Evolutionary conservation across 768 basidiomycete species (phyloP).

Genomic region (Pisolithus microcarpus): DNA sequence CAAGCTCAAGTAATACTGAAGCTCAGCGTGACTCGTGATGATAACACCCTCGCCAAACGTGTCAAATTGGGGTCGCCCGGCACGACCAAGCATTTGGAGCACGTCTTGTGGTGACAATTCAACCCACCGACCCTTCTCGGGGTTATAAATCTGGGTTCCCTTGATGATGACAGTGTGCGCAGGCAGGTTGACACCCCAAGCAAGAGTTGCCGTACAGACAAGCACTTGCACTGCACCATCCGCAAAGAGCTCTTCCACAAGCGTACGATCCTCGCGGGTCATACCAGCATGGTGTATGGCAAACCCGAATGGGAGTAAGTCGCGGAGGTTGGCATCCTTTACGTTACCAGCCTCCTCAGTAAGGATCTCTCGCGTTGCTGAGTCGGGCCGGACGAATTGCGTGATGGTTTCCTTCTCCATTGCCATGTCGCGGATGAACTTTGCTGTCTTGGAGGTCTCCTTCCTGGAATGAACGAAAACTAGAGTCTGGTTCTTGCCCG

Average conservation of each 20-base stretch:
- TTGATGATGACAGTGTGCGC: constrained; percentile 99
- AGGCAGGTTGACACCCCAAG: constrained; percentile 98
- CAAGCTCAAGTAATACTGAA: constrained; percentile 93
- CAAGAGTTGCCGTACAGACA: constrained; percentile 95
- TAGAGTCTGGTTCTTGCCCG: constrained; percentile 82
- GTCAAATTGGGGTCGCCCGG: constrained; percentile 95
- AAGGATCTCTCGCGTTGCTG: constrained; percentile 85
- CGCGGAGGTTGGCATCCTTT: constrained; percentile 75
- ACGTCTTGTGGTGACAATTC: constrained; percentile 95
- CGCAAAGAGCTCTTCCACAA: constrained; percentile 91
- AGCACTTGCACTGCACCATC: constrained; percentile 91
- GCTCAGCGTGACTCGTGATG: constrained; percentile 94
- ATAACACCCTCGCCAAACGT: constrained; percentile 97
- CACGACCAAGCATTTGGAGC: constrained; percentile 96
- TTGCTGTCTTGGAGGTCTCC: constrained; percentile 96
- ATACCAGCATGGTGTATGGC: constrained; percentile 98
- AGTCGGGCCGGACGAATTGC: constrained; percentile 91
- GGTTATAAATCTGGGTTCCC: constrained; percentile 99
- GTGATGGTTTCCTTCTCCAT: constrained; percentile 96
- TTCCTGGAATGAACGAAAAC: constrained; percentile 99
- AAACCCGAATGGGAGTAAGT: constrained; percentile 92
- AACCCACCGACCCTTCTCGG: constrained; percentile 96
- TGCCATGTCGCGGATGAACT: constrained; percentile 89
- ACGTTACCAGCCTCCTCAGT: constrained; percentile 77
- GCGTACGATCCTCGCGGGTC: constrained; percentile 81